A percentile compares a stretch with the other conserved stretches of the same genome.
Conservation (phyloP, 2,329 filamentous ascomycete species). For the Xylaria sp. region DNA sequence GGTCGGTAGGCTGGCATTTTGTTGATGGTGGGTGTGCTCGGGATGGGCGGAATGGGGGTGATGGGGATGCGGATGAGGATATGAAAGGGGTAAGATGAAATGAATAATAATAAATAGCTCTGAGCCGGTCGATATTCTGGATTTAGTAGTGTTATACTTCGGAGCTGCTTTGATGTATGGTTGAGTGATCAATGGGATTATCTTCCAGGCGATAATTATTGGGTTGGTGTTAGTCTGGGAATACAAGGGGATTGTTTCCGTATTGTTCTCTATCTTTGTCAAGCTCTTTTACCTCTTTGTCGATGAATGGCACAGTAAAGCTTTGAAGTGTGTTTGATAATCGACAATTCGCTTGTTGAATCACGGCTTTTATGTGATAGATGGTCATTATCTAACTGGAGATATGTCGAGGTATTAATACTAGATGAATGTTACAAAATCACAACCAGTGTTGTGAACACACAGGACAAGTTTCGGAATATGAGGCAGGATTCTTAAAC, state of each 20-base stretch:
- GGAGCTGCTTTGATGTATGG: not conserved
- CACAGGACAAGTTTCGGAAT: not conserved
- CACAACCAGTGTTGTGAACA: not conserved
- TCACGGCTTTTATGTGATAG: not conserved
- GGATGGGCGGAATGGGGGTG: too few relatives aligned
- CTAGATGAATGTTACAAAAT: not conserved
- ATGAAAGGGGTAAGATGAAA: not conserved
- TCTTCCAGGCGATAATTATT: not conserved
- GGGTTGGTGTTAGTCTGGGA: not conserved
- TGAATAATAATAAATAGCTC: not conserved
- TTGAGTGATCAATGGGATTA: not conserved
- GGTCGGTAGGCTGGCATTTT: conserved; percentile 38
- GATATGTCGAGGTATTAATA: not conserved
- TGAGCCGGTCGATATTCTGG: not conserved
- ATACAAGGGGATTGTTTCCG: not conserved
- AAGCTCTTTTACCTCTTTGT: not conserved
- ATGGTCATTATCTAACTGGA: not conserved
- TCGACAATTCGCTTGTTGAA: not conserved
- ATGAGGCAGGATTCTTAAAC: not conserved
- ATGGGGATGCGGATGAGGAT: too few relatives aligned
- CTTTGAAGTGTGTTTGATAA: not conserved
- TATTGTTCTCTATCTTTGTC: not conserved
- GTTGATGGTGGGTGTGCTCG: not conserved
- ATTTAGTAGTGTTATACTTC: not conserved
- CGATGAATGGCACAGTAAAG: not conserved